phyloP scores from a whole-genome alignment of 2,329 filamentous ascomycete genomes.

The Emergomyces orientalis region DNA sequence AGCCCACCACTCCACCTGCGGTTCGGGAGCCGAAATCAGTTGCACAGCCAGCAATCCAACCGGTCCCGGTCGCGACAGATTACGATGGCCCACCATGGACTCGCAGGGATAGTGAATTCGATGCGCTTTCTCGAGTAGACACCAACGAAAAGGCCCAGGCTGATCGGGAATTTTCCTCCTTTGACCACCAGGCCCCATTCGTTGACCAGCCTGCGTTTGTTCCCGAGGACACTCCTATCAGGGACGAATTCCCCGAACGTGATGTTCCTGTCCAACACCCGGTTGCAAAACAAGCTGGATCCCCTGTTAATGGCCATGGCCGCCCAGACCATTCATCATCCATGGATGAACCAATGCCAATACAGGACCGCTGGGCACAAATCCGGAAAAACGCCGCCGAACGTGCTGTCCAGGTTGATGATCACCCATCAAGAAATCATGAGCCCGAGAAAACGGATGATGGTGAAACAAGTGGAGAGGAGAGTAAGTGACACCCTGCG shows the following conservation, averaged over 20 bases:
- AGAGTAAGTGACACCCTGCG: conserved; percentile 56
- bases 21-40: conserved; percentile 13
- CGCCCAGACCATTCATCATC: conserved; percentile 16
- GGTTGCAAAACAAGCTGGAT: not conserved
- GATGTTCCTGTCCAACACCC: conserved; percentile 16
- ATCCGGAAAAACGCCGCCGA: conserved; percentile 92
- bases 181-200: conserved; percentile 76
- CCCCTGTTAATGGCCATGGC: conserved; percentile 16
- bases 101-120: conserved; percentile 45
- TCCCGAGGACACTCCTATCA: conserved; percentile 46
- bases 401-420: conserved; percentile 57
- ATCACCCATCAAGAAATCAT: conserved; percentile 53
- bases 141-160: conserved; percentile 40
- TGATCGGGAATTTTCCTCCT: conserved; percentile 50
- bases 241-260: conserved; percentile 13
- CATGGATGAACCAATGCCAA: conserved; percentile 18
- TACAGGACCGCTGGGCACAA: conserved; percentile 83
- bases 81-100: conserved; percentile 29
- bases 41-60: conserved; percentile 14
- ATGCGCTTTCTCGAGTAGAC: conserved; percentile 52
- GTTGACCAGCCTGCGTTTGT: conserved; percentile 76
- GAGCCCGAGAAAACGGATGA: conserved; percentile 59
- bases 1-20: conserved; percentile 11
- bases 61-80: conserved; percentile 17
- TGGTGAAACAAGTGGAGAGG: conserved; percentile 87